Evolutionary conservation across 1,139 yeast genomes (phyloP), one percentile per base, ranked within the genome.

Genomic region (Zygoascus meyerae): DNA sequence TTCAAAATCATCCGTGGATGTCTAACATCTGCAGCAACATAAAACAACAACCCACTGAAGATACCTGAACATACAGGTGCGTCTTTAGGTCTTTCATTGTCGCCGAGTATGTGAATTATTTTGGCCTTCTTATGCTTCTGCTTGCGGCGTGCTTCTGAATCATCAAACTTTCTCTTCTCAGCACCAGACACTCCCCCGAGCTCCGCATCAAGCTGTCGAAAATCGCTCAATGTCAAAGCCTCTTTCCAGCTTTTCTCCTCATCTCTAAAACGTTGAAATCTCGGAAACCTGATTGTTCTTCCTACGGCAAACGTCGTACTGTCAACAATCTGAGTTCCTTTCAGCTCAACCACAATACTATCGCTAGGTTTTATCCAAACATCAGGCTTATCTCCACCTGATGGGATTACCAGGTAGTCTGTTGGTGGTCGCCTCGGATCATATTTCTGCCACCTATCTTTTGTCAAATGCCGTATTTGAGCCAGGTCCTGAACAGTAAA

Each of bases 281-380:
- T 81, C 0, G 92, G 85, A 55, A 85, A 84, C 53, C 87, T 78
- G 21, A 92, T 68, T 0, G 96, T 86, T 3, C 83, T 72, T 0
- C 81, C 84, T 0, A 81, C 78, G 1, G 81, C 80, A 58, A 79
- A 89, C 42, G n/a, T 67, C 48, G 34, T 73, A 60, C 47, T 76
- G 63, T 54, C 68, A 54, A 80, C 81, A 11, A 87, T 72, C 5
- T 90, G 81, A 35, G 95, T 70, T 0, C 95, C 95, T 60, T 85
- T 86, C 8, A 90, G 78, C 60, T 89, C 95, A n/a, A 92, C 61
- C 0, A 90, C 94, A 1, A 89, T 59, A 1, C 95, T 83, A 39
- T 86, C 78, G 33, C 71, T 67, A 0, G 97, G 97, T 50, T 81
- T 70, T 28, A 92, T 84, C 95, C 95, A 89, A 51, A 73, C 74